phyloP scores from a whole-genome alignment of 2,329 filamentous ascomycete species.

The Zymoseptoria passerinii region DNA sequence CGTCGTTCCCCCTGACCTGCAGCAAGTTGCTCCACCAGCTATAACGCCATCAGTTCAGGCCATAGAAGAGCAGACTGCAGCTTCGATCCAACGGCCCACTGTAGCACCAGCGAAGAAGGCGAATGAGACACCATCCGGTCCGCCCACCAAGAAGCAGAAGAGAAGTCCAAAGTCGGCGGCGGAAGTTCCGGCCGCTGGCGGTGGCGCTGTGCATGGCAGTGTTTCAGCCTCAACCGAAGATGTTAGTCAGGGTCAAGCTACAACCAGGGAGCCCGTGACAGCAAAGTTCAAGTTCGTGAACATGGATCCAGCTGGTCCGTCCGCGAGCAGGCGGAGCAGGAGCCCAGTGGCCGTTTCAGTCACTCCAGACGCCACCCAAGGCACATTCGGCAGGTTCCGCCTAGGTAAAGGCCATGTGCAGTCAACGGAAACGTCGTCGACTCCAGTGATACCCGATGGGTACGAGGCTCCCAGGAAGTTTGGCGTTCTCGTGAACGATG shows the following conservation, averaged over 20 bases:
- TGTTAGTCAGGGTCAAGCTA: not conserved
- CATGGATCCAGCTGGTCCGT: no score
- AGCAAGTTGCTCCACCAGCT: not conserved
- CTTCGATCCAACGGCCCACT: not conserved
- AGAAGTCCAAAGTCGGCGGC: not conserved
- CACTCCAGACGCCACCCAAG: no score
- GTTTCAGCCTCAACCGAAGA: not conserved
- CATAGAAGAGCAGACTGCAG: not conserved
- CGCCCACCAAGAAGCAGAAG: not conserved
- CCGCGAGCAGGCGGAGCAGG: no score
- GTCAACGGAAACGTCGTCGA: not conserved
- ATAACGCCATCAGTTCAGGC: not conserved
- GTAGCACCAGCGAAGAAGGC: not conserved
- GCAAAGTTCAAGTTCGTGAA: not conserved
- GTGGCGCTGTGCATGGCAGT: not conserved
- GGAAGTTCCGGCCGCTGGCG: not conserved
- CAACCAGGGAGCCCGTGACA: not conserved
- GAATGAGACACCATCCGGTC: not conserved
- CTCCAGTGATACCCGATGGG: not conserved
- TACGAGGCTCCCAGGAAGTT: not conserved
- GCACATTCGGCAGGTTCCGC: not conserved
- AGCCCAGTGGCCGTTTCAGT: no score
- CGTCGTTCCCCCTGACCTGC: not conserved
- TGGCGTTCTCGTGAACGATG: not conserved
- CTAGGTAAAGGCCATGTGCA: not conserved